Evolutionary conservation across 2,329 filamentous ascomycete genomes (phyloP), one percentile per base, ranked within the genome.

Genomic region (Claviceps monticola): DNA sequence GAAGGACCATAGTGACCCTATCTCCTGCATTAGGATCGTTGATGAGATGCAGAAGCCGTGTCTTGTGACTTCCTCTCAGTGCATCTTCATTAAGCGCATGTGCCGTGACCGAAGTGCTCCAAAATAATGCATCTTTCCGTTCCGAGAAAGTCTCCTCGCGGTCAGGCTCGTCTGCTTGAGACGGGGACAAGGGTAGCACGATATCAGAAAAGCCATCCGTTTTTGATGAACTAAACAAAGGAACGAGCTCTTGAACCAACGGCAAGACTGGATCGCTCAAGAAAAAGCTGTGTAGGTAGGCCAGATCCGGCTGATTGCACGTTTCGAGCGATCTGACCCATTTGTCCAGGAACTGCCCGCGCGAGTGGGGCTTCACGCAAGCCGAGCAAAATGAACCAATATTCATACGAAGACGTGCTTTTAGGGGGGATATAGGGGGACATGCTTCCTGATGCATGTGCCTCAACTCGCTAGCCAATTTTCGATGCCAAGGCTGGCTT

Each of bases 271-370:
- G 77, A 0, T 83, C 78, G 0, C 78, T 80, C 42, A 86, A 72
- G 62, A 86, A 80, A 60, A 91, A 80, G 43, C 86, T 84, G 59
- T 91, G 86, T 1, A 91, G 72, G 55, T 82, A 74, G 29, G 80
- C 77, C 36, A 91, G 70, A 56, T 93, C 88, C 1, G 88, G 84
- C 60, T 93, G 87, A 54, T 84, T 78, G 62, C 88, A 94, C 29
- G 84, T 74, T 46, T 87, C 77, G 5, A 81, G 74, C 5, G 83
- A 79, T 8, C 74, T 62, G 1, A 74, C 71, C 81, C 84, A 90
- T 58, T 86, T 74, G 4, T 72, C 69, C 5, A 88, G 68, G 59
- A 87, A 85, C 21, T 81, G 80, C 2, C 79, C 82, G 17, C 78
- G 68, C 0, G 85, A 84, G 60, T 90, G 84, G 0, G 77, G 76